Conservation (phyloP, 768 basidiomycete species). For the Botryobasidium botryosum region DNA sequence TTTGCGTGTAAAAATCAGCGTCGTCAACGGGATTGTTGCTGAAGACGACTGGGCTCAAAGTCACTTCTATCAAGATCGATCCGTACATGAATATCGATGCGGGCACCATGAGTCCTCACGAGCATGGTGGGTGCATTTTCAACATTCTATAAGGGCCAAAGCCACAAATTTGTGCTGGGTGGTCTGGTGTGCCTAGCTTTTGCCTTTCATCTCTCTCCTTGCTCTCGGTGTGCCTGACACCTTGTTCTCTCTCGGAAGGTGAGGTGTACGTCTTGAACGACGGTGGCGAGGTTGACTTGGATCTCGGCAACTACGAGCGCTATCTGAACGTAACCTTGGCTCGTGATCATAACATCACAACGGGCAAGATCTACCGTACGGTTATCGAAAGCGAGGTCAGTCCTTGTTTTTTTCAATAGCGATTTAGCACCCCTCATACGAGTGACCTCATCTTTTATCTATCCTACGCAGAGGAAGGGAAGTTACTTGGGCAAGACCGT, state of each 20-base stretch:
- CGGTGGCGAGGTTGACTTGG: constrained; percentile 94
- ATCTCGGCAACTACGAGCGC: constrained; percentile 96
- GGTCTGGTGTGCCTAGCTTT: neutral
- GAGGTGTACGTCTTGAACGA: constrained; percentile 98
- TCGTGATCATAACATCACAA: constrained; percentile 95
- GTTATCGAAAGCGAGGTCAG: constrained; percentile 94
- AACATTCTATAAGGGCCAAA: too few species aligned
- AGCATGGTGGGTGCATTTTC: constrained; percentile 63
- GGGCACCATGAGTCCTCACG: constrained; percentile 95
- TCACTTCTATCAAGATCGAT: constrained; percentile 98
- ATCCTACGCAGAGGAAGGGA: constrained; percentile 21
- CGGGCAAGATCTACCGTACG: constrained; percentile 92
- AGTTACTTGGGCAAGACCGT: constrained; percentile 92
- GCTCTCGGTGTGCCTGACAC: neutral
- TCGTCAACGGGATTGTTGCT: constrained; percentile 91
- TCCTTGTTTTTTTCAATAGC: neutral
- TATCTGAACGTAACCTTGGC: constrained; percentile 91
- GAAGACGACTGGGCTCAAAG: constrained; percentile 89
- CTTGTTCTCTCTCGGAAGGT: constrained; percentile 30
- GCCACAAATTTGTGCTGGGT: neutral
- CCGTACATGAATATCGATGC: constrained; percentile 99
- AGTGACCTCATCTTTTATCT: neutral
- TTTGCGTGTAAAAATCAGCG: constrained; percentile 31
- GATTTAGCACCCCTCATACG: neutral
- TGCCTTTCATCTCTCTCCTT: neutral